Percentiles rank a stretch among this genome's conserved stretches.
Conservation (phyloP, 2,329 filamentous ascomycete species). For the Cercospora sesami region DNA sequence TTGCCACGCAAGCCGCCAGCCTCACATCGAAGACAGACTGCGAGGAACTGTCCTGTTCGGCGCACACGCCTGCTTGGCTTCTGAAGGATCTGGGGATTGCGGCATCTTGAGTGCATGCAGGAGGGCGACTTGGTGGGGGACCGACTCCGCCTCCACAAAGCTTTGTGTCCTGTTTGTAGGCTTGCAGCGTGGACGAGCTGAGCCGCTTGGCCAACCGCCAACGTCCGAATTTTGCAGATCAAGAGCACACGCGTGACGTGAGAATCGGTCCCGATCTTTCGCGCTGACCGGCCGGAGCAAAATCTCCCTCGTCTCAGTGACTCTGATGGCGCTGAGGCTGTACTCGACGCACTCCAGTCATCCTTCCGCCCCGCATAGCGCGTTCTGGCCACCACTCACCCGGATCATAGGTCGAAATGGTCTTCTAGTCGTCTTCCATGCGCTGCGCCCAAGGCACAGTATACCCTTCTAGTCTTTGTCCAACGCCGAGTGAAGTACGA, state of each 20-base stretch:
- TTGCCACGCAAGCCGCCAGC: background rate
- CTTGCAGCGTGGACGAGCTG: background rate
- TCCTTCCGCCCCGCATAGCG: background rate
- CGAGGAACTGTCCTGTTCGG: background rate
- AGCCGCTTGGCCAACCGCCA: background rate
- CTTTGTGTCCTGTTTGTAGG: background rate
- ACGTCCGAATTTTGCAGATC: background rate
- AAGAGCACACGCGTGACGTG: background rate
- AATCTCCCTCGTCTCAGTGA: background rate
- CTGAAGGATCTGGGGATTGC: background rate
- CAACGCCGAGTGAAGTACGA: background rate
- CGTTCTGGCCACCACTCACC: background rate
- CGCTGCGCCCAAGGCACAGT: background rate
- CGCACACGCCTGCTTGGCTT: background rate
- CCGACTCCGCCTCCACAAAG: slow-evolving; percentile 4
- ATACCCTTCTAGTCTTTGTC: background rate
- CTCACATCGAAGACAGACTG: background rate
- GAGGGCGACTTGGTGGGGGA: background rate
- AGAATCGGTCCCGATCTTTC: background rate
- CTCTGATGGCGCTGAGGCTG: background rate
- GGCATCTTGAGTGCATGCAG: background rate
- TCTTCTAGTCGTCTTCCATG: background rate
- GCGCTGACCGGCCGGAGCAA: background rate
- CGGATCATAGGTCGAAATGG: background rate
- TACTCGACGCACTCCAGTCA: background rate